phyloP scores from a whole-genome alignment of 1,139 yeast species.

The Hyphopichia fennica region DNA sequence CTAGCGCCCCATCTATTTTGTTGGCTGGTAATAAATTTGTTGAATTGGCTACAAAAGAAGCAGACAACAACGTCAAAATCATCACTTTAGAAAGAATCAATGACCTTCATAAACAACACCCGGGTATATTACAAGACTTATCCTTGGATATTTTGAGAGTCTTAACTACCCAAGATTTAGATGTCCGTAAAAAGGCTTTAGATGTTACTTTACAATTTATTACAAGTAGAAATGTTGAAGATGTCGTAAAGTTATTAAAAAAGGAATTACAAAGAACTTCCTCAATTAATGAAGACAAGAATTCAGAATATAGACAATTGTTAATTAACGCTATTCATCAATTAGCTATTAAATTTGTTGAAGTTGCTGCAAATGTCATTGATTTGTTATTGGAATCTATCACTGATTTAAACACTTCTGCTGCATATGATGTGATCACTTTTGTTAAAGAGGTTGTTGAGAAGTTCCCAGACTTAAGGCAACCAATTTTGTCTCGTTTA shows the following conservation, averaged over 20 bases:
- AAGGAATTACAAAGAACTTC: conserved; percentile 81
- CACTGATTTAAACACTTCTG: conserved; percentile 75
- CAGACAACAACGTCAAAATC: conserved; percentile 91
- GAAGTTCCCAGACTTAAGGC: conserved; percentile 80
- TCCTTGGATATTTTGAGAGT: conserved; percentile 86
- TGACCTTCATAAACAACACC: conserved; percentile 70
- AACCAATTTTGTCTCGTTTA: conserved; percentile 64
- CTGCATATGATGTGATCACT: conserved; percentile 87
- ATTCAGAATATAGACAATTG: conserved; percentile 83
- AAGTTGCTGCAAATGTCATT: conserved; percentile 89
- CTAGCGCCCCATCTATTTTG: conserved; percentile 64
- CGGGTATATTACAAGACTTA: conserved; percentile 83
- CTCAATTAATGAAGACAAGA: conserved; percentile 70
- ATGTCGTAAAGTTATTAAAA: conserved; percentile 85
- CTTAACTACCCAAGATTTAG: conserved; percentile 83
- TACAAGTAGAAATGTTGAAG: conserved; percentile 88
- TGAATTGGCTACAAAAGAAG: conserved; percentile 85
- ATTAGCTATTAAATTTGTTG: conserved; percentile 84
- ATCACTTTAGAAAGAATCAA: conserved; percentile 86
- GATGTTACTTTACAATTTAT: conserved; percentile 79
- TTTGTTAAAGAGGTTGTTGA: conserved; percentile 94
- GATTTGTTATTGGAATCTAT: conserved; percentile 85
- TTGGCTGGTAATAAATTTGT: conserved; percentile 83
- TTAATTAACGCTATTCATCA: conserved; percentile 87
- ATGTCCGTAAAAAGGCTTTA: conserved; percentile 85